phyloP scores from a whole-genome alignment of 1,139 yeast genomes.

The Pichia sp. region DNA sequence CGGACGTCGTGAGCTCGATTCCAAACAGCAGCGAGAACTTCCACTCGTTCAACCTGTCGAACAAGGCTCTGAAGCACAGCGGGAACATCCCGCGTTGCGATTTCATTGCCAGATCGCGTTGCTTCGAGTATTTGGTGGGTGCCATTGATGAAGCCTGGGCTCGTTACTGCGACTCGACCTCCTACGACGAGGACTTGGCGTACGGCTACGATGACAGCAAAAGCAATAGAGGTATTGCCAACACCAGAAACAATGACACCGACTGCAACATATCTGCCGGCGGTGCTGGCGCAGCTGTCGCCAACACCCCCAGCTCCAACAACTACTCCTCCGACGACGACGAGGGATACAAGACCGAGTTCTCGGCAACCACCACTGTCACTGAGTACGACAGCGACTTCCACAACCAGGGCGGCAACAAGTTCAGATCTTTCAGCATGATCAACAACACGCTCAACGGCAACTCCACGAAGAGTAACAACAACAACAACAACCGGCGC shows the following conservation, averaged over 20 bases:
- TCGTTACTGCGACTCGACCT: conserved; percentile 84
- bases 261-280: conserved; percentile 16
- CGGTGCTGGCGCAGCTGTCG: neutral
- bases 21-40: conserved; percentile 3
- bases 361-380: conserved; percentile 51
- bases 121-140: conserved; percentile 85
- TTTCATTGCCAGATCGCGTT: conserved; percentile 67
- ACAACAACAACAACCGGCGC: conserved; percentile 24
- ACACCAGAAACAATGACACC: conserved; percentile 9
- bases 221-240: conserved; percentile 1
- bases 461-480: no score
- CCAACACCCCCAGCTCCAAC: conserved; percentile 23
- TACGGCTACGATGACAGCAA: conserved; percentile 44
- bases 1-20: conserved; percentile 13
- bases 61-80: conserved; percentile 5
- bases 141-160: conserved; percentile 98
- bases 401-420: conserved; percentile 3
- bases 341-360: conserved; percentile 34
- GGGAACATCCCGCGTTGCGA: conserved; percentile 54
- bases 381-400: conserved; percentile 63
- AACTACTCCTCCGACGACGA: conserved; percentile 33
- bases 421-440: conserved; percentile 16
- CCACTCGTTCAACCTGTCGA: neutral
- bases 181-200: conserved; percentile 78
- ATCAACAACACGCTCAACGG: conserved; percentile 9